Base-by-base conservation (phyloP, 768 basidiomycete genomes). In the Pleurotus sapidus region DNA sequence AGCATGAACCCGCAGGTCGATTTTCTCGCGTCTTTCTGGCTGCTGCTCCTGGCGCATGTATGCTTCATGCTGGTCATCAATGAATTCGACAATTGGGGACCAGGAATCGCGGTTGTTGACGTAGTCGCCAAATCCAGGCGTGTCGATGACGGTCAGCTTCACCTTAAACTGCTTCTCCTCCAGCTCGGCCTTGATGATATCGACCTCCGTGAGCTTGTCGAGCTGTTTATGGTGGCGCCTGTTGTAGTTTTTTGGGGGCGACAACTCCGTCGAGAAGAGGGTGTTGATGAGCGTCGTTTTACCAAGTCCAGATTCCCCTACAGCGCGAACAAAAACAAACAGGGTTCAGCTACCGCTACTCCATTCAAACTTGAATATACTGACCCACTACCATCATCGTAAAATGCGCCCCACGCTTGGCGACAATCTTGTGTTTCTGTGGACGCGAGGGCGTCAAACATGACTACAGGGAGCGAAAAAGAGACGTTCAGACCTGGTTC, bases 91-190 rank as follows among this genome's bases (percentile, higher is more conserved):
- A 64, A 99, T 98, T 55, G 97, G 97, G 25, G 85, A 82, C 97
- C 97, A 99, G 17, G 93, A 95, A 73, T 98, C 97, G 57, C 93
- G 86, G 84, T 99, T 99, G 91, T 99, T 99, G 77, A 99, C 96
- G 68, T 98, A 98, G 89, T 99, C 97, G 38, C 97, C 97, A 61
- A 98, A 99, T 25, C 97, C 97, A 55, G 97, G 97, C 9, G 96
- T 98, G 74, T 99, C 97, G 63, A 99, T 96, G 70, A 98, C 97
- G 15, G 91, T 95, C 62, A 99, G 86, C 81, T 98, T 98, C 81
- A 98, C 95, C 74, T 95, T 96, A 87, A 98, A 98, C 70, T 93
- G 91, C 71, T 95, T 93, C 75, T 98, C 97, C 76, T 98, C 97
- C 20, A 99, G 86, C 77, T 98, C 96, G 12, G 96, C 97, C 80